phyloP scores from a whole-genome alignment of 805 yeast species.

The Lipomyces japonicus region DNA sequence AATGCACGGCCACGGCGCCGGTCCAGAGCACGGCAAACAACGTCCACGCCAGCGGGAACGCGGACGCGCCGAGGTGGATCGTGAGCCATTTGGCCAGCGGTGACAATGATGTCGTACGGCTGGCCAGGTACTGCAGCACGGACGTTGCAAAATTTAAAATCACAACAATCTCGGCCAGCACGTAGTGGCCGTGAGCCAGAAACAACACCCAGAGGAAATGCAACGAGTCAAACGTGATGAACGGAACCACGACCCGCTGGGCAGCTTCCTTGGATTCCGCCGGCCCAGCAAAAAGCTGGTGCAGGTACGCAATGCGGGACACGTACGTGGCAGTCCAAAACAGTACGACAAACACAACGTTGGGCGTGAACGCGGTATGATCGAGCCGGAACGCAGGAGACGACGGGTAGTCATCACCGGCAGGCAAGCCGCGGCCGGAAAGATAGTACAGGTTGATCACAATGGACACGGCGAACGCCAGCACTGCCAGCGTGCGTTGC shows the following conservation, averaged over 20 bases:
- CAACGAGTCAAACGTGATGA: slow-evolving; percentile 61
- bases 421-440: slow-evolving; percentile 51
- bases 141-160: slow-evolving; percentile 59
- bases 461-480: slow-evolving; percentile 54
- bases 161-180: slow-evolving; percentile 56
- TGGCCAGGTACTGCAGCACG: slow-evolving; percentile 46
- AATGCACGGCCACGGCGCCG: slow-evolving; percentile 71
- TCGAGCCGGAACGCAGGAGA: slow-evolving; percentile 32
- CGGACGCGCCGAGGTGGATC: slow-evolving; percentile 62
- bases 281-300: slow-evolving; percentile 26
- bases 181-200: slow-evolving; percentile 57
- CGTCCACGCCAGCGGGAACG: slow-evolving; percentile 73
- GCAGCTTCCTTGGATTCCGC: slow-evolving; percentile 30
- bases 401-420: slow-evolving; percentile 5
- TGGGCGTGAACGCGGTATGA: slow-evolving; percentile 68
- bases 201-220: slow-evolving; percentile 61
- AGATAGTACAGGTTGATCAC: slow-evolving; percentile 56
- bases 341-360: slow-evolving; percentile 37
- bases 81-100: slow-evolving; percentile 50
- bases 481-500: slow-evolving; percentile 42
- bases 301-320: slow-evolving; percentile 46
- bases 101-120: slow-evolving; percentile 55
- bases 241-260: slow-evolving; percentile 49
- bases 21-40: slow-evolving; percentile 76
- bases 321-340: slow-evolving; percentile 58